These are phyloP conservation scores for Vishniacozyma victoriae DNA, from an alignment of 768 basidiomycete genomes.

Conservation along the genomic window DNA sequence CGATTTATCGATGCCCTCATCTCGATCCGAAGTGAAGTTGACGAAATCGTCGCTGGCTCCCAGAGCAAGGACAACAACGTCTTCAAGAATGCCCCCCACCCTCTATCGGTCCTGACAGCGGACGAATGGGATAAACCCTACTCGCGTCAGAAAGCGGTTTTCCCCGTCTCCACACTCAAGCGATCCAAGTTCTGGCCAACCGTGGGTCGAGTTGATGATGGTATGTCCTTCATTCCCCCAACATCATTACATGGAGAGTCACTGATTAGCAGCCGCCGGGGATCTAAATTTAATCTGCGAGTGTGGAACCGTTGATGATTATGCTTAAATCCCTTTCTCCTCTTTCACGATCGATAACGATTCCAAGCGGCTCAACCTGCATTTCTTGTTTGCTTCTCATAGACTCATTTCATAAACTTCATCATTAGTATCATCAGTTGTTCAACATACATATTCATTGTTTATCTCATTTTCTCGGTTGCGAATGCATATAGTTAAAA, in stretches of 20 bases:
- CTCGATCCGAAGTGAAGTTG: slow-evolving; percentile 82
- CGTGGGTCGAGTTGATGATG: slow-evolving; percentile 86
- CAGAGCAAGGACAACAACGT: slow-evolving; percentile 88
- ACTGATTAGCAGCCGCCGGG: slow-evolving; percentile 63
- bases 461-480: too few species aligned
- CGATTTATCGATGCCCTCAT: slow-evolving; percentile 99
- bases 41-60: slow-evolving; percentile 76
- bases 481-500: too few species aligned
- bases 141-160: slow-evolving; percentile 81
- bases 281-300: slow-evolving; percentile 71
- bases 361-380: too few species aligned
- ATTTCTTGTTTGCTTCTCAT: too few species aligned
- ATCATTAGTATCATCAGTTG: too few species aligned
- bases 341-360: too few species aligned
- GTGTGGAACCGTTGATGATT: slow-evolving; percentile 48
- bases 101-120: slow-evolving; percentile 67
- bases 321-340: slow-evolving; percentile 21
- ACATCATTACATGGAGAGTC: not conserved
- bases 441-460: too few species aligned
- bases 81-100: slow-evolving; percentile 90
- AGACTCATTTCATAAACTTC: too few species aligned
- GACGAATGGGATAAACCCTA: slow-evolving; percentile 91
- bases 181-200: slow-evolving; percentile 97
- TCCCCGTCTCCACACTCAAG: slow-evolving; percentile 72
- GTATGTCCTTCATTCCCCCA: slow-evolving; percentile 52